These are phyloP conservation scores for Candida nemodendra DNA, from an alignment of 805 yeast genomes.

Conservation along the genomic window DNA sequence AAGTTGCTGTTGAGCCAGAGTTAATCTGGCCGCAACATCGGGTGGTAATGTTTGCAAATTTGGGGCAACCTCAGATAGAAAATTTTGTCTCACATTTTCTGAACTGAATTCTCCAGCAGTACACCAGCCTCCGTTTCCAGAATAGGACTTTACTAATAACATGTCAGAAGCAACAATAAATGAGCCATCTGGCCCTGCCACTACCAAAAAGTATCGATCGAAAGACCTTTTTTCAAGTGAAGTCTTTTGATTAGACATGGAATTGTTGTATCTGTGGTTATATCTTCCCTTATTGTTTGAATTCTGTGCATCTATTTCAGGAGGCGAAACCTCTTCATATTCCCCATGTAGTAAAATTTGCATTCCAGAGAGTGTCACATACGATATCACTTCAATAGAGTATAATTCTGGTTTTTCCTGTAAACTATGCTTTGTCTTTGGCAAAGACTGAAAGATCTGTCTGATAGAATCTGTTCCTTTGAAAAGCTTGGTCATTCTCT, in stretches of 20 bases:
- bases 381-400: constrained; percentile 76
- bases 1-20: constrained; percentile 58
- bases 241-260: constrained; percentile 16
- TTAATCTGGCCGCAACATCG: constrained; percentile 51
- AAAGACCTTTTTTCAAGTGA: constrained; percentile 66
- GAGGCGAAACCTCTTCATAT: constrained; percentile 65
- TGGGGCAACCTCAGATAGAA: too few species aligned
- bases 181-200: constrained; percentile 64
- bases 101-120: constrained; percentile 13
- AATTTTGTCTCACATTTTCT: constrained; percentile 7
- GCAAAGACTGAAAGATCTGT: constrained; percentile 62
- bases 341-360: constrained; percentile 81
- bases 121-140: constrained; percentile 58
- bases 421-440: constrained; percentile 75
- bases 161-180: constrained; percentile 87
- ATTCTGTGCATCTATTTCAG: constrained; percentile 33
- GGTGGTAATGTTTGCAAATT: constrained; percentile 55
- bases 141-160: constrained; percentile 61
- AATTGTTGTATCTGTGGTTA: constrained; percentile 27
- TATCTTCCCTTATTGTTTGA: constrained; percentile 11
- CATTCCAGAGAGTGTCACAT: constrained; percentile 72
- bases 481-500: constrained; percentile 58
- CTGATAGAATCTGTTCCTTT: constrained; percentile 68
- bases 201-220: constrained; percentile 79
- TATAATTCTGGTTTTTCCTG: constrained; percentile 60